These are phyloP conservation scores for Penicillium sclerotigenum DNA, from an alignment of 2,329 filamentous ascomycete genomes.

Conservation along the genomic window DNA sequence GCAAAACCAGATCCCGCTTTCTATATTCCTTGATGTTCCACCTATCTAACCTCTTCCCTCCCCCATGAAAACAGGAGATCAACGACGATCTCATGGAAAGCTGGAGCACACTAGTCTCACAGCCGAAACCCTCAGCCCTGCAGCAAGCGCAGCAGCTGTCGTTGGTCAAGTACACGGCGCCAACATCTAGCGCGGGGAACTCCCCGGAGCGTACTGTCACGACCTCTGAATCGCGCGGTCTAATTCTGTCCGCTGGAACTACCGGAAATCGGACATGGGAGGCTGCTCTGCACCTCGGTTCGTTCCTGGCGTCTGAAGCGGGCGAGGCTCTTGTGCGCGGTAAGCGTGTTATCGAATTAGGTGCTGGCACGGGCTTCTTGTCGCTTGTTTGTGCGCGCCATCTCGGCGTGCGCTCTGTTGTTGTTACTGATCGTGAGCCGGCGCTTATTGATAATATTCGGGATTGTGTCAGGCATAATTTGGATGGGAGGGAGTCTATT, in stretches of 20 bases:
- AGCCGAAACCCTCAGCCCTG: constrained; percentile 62
- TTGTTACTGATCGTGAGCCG: constrained; percentile 61
- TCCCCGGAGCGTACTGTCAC: constrained; percentile 26
- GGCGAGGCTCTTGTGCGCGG: constrained; percentile 49
- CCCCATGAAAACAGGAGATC: constrained; percentile 61
- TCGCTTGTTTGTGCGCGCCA: constrained; percentile 62
- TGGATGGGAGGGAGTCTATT: constrained; percentile 23
- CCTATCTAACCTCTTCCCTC: constrained; percentile 5
- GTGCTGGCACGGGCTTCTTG: constrained; percentile 65
- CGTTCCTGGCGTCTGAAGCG: constrained; percentile 51
- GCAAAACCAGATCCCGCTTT: neutral
- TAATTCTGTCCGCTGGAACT: constrained; percentile 56
- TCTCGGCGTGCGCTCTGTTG: constrained; percentile 53
- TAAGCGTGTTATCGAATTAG: constrained; percentile 61
- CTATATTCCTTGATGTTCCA: neutral
- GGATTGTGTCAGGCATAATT: constrained; percentile 37
- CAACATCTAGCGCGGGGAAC: constrained; percentile 12
- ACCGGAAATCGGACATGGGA: constrained; percentile 70
- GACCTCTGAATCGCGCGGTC: constrained; percentile 55
- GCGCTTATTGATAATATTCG: constrained; percentile 41
- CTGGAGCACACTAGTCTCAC: constrained; percentile 63
- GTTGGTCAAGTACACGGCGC: constrained; percentile 67
- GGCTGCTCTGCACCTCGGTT: constrained; percentile 61
- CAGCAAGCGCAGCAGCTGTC: constrained; percentile 67
- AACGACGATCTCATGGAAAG: constrained; percentile 73